A percentile compares a stretch with the other conserved stretches of the same genome.
Evolutionary conservation across 768 basidiomycete genomes (phyloP).

Genomic region (Pleurotus ostreatus): DNA sequence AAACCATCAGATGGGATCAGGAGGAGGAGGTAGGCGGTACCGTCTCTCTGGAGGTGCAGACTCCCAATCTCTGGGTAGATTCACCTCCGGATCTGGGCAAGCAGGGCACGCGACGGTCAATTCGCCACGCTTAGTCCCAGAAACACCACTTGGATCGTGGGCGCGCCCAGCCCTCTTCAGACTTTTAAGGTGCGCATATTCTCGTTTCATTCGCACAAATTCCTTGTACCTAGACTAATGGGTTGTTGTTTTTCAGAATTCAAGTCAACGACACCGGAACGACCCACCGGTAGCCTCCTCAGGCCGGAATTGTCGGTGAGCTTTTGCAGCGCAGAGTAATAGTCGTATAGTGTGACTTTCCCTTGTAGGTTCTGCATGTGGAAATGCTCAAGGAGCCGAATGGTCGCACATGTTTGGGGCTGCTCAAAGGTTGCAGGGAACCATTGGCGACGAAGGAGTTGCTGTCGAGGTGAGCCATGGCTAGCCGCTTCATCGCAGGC

Average conservation of each 20-base stretch:
- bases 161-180: constrained; percentile 17
- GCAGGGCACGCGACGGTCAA: constrained; percentile 23
- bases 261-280: not conserved
- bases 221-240: constrained; percentile 18
- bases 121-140: constrained; percentile 13
- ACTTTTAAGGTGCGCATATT: constrained; percentile 17
- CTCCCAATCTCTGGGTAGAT: constrained; percentile 20
- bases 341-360: constrained; percentile 15
- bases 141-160: constrained; percentile 14
- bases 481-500: constrained; percentile 9
- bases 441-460: constrained; percentile 14
- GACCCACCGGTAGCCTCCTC: constrained; percentile 6
- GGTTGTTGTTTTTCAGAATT: not conserved
- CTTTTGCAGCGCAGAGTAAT: constrained; percentile 10
- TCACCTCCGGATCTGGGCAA: constrained; percentile 23
- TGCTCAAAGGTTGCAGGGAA: constrained; percentile 13
- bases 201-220: constrained; percentile 14
- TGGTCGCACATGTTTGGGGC: constrained; percentile 13
- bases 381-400: constrained; percentile 11
- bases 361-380: constrained; percentile 8
- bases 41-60: constrained; percentile 8
- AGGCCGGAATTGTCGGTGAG: constrained; percentile 11
- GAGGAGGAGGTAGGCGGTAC: not conserved
- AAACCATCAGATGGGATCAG: not conserved
- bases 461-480: not conserved